Base-by-base conservation (phyloP, 2,329 filamentous ascomycete species). In the Ophiocordyceps sinensis region DNA sequence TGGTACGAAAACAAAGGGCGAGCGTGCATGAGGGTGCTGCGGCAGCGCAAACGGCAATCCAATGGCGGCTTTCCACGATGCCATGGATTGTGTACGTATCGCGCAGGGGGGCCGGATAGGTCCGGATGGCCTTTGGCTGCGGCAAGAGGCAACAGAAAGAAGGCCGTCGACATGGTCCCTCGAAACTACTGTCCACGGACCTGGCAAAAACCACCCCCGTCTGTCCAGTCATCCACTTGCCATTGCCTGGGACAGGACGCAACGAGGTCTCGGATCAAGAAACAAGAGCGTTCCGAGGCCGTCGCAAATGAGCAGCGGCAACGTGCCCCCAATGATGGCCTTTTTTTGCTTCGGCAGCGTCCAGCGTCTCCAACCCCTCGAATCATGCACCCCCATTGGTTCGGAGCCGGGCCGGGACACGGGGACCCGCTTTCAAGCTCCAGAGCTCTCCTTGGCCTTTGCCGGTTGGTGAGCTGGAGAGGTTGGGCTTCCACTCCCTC, bases 31-130 rank as follows among this genome's bases (percentile, higher is more conserved):
- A 41, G 34, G 31, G 28, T 26, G 40, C 32, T 30, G 35, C 36
- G 30, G 42, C 39, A n/a, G 36, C 17, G 31, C 15, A 31, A 19
- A 14, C 17, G 28, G 53, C 50, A 55, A 47, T 40, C 55, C 55
- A 58, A 61, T 60, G 44, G 42, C 45, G 36, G 36, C 43, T 44
- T 45, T 56, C 54, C 57, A 60, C 57, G 57, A 60, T 48, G 51
- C 49, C 45, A 45, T 26, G 19, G 39, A 11, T 19, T 37, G 14
- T 14, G 21, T 28, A 38, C 36, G 19, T 19, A n/a, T 26, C 31
- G 17, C 14, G 28, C 40, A 36, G 28, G 40, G 32, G 40, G 17
- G 23, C 23, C 23, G 31, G 39, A 8, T 26, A 23, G n/a, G 26
- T 23, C 14, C 17, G 32, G 32, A 29, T 29, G 26, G 31, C 26